A percentile compares a stretch with the other conserved stretches of the same genome.
These are phyloP conservation scores for Yarrowia phangngaensis DNA, from an alignment of 805 yeast genomes.

Conservation along the genomic window DNA sequence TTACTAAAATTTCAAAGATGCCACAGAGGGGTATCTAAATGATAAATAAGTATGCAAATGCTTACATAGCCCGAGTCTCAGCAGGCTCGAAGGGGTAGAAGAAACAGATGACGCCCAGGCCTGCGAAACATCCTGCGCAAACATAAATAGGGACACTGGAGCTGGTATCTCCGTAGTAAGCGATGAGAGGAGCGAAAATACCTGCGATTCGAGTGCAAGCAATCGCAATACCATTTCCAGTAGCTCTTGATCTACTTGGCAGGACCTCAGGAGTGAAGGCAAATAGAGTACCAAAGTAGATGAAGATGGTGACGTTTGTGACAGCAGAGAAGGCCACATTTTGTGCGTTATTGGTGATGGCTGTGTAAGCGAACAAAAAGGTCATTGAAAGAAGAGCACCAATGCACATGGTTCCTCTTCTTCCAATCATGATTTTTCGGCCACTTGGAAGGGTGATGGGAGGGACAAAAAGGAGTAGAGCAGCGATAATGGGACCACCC, in stretches of 20 bases:
- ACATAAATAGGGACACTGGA: slow-evolving; percentile 50
- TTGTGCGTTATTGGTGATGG: slow-evolving; percentile 53
- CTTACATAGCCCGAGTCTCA: slow-evolving; percentile 17
- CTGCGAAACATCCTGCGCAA: slow-evolving; percentile 47
- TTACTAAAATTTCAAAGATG: no score
- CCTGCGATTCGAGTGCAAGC: slow-evolving; percentile 47
- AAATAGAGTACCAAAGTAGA: slow-evolving; percentile 45
- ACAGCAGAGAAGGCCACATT: slow-evolving; percentile 48
- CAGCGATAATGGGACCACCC: slow-evolving; percentile 53
- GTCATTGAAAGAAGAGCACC: slow-evolving; percentile 56
- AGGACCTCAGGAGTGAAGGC: slow-evolving; percentile 51
- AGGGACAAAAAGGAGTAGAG: slow-evolving; percentile 5
- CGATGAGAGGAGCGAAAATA: slow-evolving; percentile 49
- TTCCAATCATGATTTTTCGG: slow-evolving; percentile 40
- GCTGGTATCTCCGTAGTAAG: slow-evolving; percentile 46
- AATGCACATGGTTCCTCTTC: slow-evolving; percentile 54
- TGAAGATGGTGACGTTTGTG: slow-evolving; percentile 28
- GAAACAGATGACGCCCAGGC: slow-evolving; percentile 45
- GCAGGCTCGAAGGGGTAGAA: slow-evolving; percentile 42
- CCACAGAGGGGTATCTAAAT: no score
- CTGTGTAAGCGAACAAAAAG: slow-evolving; percentile 59
- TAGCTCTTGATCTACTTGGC: slow-evolving; percentile 41
- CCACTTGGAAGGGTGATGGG: neutral
- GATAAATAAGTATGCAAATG: neutral
- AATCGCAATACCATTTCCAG: slow-evolving; percentile 50